Base-by-base conservation (phyloP, 2,329 filamentous ascomycete genomes). In the Ceratocystis ficicola region DNA sequence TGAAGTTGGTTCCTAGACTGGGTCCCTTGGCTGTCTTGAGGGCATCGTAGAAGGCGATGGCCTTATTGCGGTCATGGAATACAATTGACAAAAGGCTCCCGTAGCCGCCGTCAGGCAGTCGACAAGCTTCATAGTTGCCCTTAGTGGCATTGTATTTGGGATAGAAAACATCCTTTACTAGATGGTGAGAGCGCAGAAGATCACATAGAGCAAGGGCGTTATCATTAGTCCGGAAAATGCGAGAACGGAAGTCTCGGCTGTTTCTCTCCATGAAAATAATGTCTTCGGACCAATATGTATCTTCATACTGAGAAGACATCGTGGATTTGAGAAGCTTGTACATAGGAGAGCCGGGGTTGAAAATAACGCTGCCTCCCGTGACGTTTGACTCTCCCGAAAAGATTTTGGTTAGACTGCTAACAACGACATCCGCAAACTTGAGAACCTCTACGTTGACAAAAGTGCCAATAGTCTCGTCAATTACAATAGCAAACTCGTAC, bases 321-420 rank as follows among this genome's bases (percentile, higher is more conserved):
- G 80, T 79, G 4, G 78, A 73, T 73, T 90, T 93, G n/a, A 99
- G 75, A 0, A 76, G 70, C 2, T 74, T 65, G 74, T 96, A 96
- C 76, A 87, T 88, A 59, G 77, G 83, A n/a, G 86, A 79, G 66
- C 86, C 82, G 0, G 83, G 83, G 71, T 86, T 86, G 59, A 86
- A 73, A 65, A 86, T 83, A 59, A 81, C 77, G 69, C 86, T 88
- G 66, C 94, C 94, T 67, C 92, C 94, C 93, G 97, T 97, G 70
- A 99, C 94, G 74, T 99, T 97, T 74, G 90, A 94, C 75, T 96
- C 94, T 63, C 94, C 94, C 66, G 90, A 95, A 77, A 99, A 99
- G 65, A 97, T 88, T 75, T 99, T 99, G 62, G 94, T 97, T 67
- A 99, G 79, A 73, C 90, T 95, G 78, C 90, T 96, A 66, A 96